Evolutionary conservation across 257 asterid genomes (phyloP), one percentile per base, ranked within the genome.

Genomic region (Thymus quinquecostatus): DNA sequence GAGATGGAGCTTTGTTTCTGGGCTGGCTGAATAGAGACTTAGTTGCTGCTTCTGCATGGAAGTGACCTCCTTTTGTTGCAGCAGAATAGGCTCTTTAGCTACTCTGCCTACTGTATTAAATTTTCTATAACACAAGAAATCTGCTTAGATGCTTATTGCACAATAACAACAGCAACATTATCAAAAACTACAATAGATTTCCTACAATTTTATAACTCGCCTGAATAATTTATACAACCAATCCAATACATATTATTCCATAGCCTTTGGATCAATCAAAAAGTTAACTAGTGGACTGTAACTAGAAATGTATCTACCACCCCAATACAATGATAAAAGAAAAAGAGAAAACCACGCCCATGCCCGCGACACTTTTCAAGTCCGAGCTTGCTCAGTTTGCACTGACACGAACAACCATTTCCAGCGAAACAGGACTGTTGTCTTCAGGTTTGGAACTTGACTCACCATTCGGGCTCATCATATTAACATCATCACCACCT

Each of bases 1-100:
- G 96, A 78, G 92, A 92, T 78, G 97, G 92, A 6, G 96, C 97
- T 58, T 82, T 92, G 43, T 90, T 84, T 83, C 95, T 92, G 76
- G 98, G 98, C 65, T 92, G 98, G 98, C 80, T 88, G 89, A 80
- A 86, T 66, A 88, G 96, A 72, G 93, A 92, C 82, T 85, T 92
- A 80, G 97, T 90, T 21, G 95, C 89, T 73, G 81, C 97, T 71
- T 90, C 96, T 82, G 97, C 98, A 21, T 92, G 98, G 98, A 88
- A 86, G 45, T 92, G 87, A 86, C 58, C 61, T 33, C 62, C 12
- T 21, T 72, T 64, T 53, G 49, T 77, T 30, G 40, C 36, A 45
- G 67, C 54, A 69, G 32, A 64, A 77, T 65, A 69, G 76, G 60
- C 34, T 55, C 33, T 59, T 64, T 70, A 60, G 34, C 74, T 40